Conservation (phyloP, 1,284 basidiomycete genomes). For the Ganoderma resinaceum region DNA sequence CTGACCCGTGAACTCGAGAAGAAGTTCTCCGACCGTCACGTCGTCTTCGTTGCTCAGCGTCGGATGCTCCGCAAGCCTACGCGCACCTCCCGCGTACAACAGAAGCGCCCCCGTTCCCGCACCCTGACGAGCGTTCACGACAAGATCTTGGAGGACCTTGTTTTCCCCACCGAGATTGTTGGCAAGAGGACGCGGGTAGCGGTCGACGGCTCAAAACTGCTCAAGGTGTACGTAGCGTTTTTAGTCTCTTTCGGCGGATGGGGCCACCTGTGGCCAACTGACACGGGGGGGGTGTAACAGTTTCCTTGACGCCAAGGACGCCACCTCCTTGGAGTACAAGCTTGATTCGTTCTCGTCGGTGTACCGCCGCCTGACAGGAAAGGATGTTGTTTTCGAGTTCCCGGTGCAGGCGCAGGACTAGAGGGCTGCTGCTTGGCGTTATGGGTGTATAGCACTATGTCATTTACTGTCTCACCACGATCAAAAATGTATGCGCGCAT, state of each 20-base stretch:
- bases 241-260: neutral
- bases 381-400: constrained; percentile 93
- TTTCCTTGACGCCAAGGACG: constrained; percentile 98
- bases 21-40: constrained; percentile 99
- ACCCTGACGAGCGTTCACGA: constrained; percentile 99
- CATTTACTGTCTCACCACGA: constrained; percentile 38
- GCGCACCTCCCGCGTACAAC: constrained; percentile 90
- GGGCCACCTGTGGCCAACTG: constrained; percentile 15
- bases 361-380: constrained; percentile 94
- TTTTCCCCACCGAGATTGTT: constrained; percentile 98
- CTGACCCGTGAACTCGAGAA: constrained; percentile 99
- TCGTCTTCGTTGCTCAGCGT: constrained; percentile 98
- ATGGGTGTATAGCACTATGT: constrained; percentile 41
- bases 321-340: constrained; percentile 99
- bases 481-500: constrained; percentile 43
- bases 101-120: constrained; percentile 97
- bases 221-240: constrained; percentile 79
- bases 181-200: constrained; percentile 96
- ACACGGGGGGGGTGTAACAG: constrained; percentile 50
- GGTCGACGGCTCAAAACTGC: constrained; percentile 90
- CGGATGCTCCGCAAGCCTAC: constrained; percentile 98
- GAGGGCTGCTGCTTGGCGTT: constrained; percentile 35
- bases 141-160: constrained; percentile 98
- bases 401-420: constrained; percentile 75
- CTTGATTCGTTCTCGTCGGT: constrained; percentile 95